phyloP scores from a whole-genome alignment of 2,329 filamentous ascomycete genomes.

The Fulvia fulva region DNA sequence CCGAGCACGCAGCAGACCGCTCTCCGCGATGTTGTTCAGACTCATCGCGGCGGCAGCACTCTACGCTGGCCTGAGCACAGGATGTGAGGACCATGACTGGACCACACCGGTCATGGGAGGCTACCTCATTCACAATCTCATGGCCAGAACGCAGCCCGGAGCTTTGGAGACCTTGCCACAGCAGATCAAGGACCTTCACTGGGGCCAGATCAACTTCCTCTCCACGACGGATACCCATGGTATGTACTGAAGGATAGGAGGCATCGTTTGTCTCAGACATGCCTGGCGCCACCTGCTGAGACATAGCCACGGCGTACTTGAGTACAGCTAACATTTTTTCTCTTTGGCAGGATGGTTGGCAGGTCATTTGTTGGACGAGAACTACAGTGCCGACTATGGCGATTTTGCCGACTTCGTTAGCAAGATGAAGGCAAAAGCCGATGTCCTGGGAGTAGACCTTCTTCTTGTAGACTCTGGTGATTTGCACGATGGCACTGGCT shows the following conservation, averaged over 20 bases:
- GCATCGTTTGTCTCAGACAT: too few species aligned
- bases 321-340: too few species aligned
- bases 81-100: constrained; percentile 22
- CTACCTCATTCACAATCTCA: constrained; percentile 16
- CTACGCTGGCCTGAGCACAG: constrained; percentile 7
- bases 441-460: constrained; percentile 55
- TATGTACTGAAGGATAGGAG: too few species aligned
- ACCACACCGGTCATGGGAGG: constrained; percentile 17
- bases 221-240: constrained; percentile 59
- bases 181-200: constrained; percentile 22
- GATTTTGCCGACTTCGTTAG: constrained; percentile 60
- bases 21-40: constrained; percentile 10
- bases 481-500: constrained; percentile 62
- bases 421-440: constrained; percentile 58
- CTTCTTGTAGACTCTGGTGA: constrained; percentile 61
- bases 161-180: constrained; percentile 19
- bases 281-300: too few species aligned
- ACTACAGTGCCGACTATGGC: constrained; percentile 64
- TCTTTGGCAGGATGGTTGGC: constrained; percentile 52
- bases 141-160: constrained; percentile 17
- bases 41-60: constrained; percentile 9
- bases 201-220: constrained; percentile 22
- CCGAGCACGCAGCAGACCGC: background rate
- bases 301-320: too few species aligned
- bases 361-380: constrained; percentile 52